These are phyloP conservation scores for Trichothecium sympodiale DNA, from an alignment of 2,329 filamentous ascomycete genomes.

Conservation along the genomic window DNA sequence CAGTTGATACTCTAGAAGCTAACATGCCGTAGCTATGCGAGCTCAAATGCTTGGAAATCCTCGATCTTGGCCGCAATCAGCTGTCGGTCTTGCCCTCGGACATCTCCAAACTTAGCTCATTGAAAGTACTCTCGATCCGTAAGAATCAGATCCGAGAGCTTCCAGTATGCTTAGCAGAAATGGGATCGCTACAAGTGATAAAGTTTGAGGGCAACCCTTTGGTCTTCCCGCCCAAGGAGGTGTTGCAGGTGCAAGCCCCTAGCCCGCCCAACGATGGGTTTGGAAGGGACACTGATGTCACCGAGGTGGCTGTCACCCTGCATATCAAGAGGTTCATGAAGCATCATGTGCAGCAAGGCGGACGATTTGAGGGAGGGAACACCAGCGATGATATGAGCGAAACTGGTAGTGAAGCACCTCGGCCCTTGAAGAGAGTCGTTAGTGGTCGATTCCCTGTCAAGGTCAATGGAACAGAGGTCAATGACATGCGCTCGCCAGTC, in stretches of 20 bases:
- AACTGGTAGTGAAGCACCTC: constrained; percentile 61
- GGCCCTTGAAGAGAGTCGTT: constrained; percentile 49
- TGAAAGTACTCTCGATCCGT: constrained; percentile 82
- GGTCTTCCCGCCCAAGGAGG: constrained; percentile 63
- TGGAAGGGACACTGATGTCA: constrained; percentile 48
- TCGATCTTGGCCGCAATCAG: constrained; percentile 85
- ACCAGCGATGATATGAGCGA: constrained; percentile 57
- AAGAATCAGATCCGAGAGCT: constrained; percentile 80
- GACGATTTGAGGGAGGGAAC: constrained; percentile 20
- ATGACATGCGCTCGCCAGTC: constrained; percentile 57
- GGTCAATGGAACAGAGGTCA: constrained; percentile 61
- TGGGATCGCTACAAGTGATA: constrained; percentile 78
- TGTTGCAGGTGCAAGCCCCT: constrained; percentile 47
- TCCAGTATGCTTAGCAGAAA: constrained; percentile 75
- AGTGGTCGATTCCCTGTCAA: constrained; percentile 59
- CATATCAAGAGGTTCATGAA: constrained; percentile 52
- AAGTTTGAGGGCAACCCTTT: constrained; percentile 86
- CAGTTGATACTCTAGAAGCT: not conserved
- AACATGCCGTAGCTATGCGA: constrained; percentile 58
- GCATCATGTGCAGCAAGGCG: constrained; percentile 32
- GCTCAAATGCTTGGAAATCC: constrained; percentile 77
- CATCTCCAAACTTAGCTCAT: constrained; percentile 67
- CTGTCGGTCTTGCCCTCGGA: constrained; percentile 67
- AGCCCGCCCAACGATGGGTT: constrained; percentile 45
- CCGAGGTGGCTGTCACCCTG: constrained; percentile 46